Percentiles rank a stretch among this genome's conserved stretches.
These are phyloP conservation scores for Alternaria incomplexa DNA, from an alignment of 2,329 filamentous ascomycete species.

Conservation along the genomic window DNA sequence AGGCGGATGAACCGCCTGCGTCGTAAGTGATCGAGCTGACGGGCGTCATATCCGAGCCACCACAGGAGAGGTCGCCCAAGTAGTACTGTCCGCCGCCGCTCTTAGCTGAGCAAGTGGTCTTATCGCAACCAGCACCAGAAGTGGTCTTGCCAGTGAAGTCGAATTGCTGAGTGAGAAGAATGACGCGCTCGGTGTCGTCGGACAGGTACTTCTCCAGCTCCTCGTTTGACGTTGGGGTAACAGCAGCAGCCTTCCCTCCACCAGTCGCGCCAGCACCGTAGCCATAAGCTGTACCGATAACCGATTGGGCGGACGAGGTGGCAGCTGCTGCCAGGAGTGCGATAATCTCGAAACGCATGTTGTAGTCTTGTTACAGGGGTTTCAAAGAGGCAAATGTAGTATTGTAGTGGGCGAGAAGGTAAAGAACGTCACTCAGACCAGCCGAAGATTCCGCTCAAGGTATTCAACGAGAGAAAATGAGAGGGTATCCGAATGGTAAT, in stretches of 20 bases:
- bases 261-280: constrained; percentile 33
- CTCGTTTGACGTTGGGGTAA: constrained; percentile 27
- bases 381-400: not conserved
- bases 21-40: constrained; percentile 44
- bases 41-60: constrained; percentile 18
- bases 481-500: constrained; percentile 1
- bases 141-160: constrained; percentile 34
- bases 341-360: constrained; percentile 28
- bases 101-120: constrained; percentile 20
- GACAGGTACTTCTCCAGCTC: constrained; percentile 29
- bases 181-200: constrained; percentile 26
- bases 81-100: constrained; percentile 27
- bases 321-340: constrained; percentile 22
- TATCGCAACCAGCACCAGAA: constrained; percentile 28
- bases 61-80: constrained; percentile 29
- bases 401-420: constrained; percentile 3
- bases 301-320: constrained; percentile 26
- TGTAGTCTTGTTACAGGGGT: not conserved
- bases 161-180: constrained; percentile 28
- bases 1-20: constrained; percentile 40
- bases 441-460: constrained; percentile 29
- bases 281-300: constrained; percentile 32
- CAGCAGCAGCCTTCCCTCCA: constrained; percentile 29
- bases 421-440: constrained; percentile 28
- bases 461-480: constrained; percentile 20